Base-by-base conservation (phyloP, 2,329 filamentous ascomycete genomes). In the Talaromyces islandicus region DNA sequence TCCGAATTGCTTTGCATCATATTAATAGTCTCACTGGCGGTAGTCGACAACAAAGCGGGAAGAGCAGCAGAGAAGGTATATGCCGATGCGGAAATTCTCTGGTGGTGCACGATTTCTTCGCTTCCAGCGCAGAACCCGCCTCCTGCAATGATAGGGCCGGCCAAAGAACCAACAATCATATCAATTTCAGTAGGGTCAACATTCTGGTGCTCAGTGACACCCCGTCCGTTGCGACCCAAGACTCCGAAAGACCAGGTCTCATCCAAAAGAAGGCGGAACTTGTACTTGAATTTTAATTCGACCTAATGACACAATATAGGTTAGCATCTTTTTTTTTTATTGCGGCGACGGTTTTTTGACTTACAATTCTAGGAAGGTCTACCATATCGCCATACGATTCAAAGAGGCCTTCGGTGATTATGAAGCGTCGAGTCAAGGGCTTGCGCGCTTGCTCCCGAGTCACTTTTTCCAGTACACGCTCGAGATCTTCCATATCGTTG, bases 231-330 rank as follows among this genome's bases (percentile, higher is more conserved):
- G 63, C 92, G 85, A 54, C 94, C 94, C 5, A 99, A 84, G 19
- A 97, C 90, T 62, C 93, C 95, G 72, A 97, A 99, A 0, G 92
- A 97, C 88, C 91, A 96, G 1, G 92, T 96, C 80, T 99, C 94
- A 74, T 99, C 94, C 41, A 99, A 86, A 65, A 97, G 96, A 60
- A 99, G 85, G 68, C 94, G 91, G 80, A 97, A 99, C 79, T 97
- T 99, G 84, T 97, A 97, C 74, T 89, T 90, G 67, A 92, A 87
- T 77, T 97, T 97, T 67, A 99, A 82, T 73, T 96, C 93, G 64
- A 97, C 82, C 88, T 91, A 19, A 60, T 11, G 52, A 27, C 29
- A 17, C 4, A 51, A 52, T 9, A 54, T 66, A 55, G 67, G 61
- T 30, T 43, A 14, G 21, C 30, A 17, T 7, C 9, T 6, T 11